These are phyloP conservation scores for Phytophthora niederhauseri DNA, from an alignment of 352 stramenopile species.

Conservation along the genomic window DNA sequence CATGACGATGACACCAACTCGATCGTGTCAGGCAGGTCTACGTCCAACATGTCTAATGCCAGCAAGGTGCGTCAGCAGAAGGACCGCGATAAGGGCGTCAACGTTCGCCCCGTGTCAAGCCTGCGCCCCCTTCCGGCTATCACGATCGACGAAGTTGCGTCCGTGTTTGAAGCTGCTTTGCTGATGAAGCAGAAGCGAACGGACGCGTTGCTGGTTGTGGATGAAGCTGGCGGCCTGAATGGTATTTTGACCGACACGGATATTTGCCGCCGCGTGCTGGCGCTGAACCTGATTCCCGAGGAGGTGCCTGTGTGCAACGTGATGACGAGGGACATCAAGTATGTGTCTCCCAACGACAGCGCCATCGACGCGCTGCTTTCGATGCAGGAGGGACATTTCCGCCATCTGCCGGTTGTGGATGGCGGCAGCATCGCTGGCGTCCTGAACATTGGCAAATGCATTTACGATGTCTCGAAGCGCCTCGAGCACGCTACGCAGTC, in stretches of 20 bases:
- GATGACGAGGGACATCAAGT: slow-evolving; percentile 98
- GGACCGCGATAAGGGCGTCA: slow-evolving; percentile 76
- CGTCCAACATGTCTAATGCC: slow-evolving; percentile 58
- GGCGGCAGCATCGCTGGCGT: slow-evolving; percentile 92
- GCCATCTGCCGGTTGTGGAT: slow-evolving; percentile 96
- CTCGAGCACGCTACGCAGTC: slow-evolving; percentile 92
- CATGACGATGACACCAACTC: slow-evolving; percentile 57
- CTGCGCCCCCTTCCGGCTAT: slow-evolving; percentile 77
- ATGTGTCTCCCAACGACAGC: slow-evolving; percentile 93
- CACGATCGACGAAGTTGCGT: slow-evolving; percentile 76
- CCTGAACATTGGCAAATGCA: slow-evolving; percentile 98
- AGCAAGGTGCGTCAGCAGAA: slow-evolving; percentile 79
- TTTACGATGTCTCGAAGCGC: slow-evolving; percentile 98
- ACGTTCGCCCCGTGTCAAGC: slow-evolving; percentile 83
- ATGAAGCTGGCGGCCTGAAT: slow-evolving; percentile 81
- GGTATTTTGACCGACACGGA: slow-evolving; percentile 98
- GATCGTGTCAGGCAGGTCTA: slow-evolving; percentile 62
- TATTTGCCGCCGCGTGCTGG: slow-evolving; percentile 94
- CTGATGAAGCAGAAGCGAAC: slow-evolving; percentile 94
- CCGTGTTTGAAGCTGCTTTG: slow-evolving; percentile 88
- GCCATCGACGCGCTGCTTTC: slow-evolving; percentile 97
- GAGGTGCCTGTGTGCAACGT: slow-evolving; percentile 81
- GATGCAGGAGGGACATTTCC: slow-evolving; percentile 98
- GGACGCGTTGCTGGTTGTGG: slow-evolving; percentile 94
- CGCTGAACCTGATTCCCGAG: slow-evolving; percentile 79